Evolutionary conservation across 164 flowering plant genomes (phyloP), one percentile per base, ranked within the genome.

Genomic region (Protea cynaroides): DNA sequence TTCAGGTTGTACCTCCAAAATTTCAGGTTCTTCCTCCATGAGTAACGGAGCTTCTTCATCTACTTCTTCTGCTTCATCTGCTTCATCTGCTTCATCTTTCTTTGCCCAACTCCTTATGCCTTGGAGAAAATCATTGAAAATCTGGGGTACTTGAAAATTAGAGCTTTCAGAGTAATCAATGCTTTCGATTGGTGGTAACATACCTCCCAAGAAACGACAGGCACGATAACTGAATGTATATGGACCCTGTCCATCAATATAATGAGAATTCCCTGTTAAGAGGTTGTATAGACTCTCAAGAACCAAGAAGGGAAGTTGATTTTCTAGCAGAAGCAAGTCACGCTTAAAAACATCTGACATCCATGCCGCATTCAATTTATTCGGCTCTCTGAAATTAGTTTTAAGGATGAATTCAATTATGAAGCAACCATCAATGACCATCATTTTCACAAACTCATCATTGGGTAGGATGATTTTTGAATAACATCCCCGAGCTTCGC

Each of bases 371-470:
- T 74, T 75, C 54, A 83, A 78, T 19, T 81, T 29, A 29, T 29
- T 25, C 0, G 83, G 85, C 50, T 85, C 87, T 56, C 82, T 79
- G 46, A 1, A 3, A 22, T 21, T 1, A 14, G 8, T 25, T 7
- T 56, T 15, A 67, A 29, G 72, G 36, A 86, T 71, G 24, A 79
- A 73, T 59, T 81, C 83, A 18, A 84, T 68, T 8, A 84, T 74
- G 57, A 86, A 84, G 62, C 83, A 75, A 12, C 88, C 84, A 61
- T 86, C 86, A 8, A 86, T 74, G 18, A 84, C 72, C 85, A 84
- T 62, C 85, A 86, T 84, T 56, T 81, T 80, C 13, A 78, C 75
- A n/a, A 86, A 82, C 19, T 80, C 79, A 36, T 76, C 62, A 50
- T 72, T 63, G 7, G 79, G 68, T 22, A n/a, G 4, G 11, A 80